Evolutionary conservation across 1,139 yeast genomes (phyloP).

Genomic region (Meyerozyma carpophila): DNA sequence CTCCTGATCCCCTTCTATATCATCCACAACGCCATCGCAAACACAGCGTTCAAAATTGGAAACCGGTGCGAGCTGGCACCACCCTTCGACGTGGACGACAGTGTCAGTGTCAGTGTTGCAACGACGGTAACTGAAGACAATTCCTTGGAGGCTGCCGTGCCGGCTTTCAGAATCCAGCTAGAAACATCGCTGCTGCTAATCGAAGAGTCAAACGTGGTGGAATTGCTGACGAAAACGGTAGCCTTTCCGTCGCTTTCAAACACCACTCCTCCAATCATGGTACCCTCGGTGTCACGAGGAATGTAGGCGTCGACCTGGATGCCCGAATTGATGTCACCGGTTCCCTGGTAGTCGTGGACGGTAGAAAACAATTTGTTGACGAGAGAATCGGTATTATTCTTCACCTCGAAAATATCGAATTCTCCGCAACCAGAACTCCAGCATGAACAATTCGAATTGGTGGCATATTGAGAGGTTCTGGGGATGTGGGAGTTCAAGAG

Average conservation of each 20-base stretch:
- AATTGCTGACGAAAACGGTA: conserved; percentile 56
- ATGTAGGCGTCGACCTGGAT: conserved; percentile 54
- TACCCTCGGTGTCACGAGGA: conserved; percentile 40
- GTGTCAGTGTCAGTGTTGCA: too few relatives aligned
- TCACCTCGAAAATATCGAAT: conserved; percentile 78
- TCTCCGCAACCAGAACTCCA: conserved; percentile 98
- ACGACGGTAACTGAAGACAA: conserved; percentile 13
- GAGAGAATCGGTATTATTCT: conserved; percentile 53
- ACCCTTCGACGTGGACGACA: not conserved
- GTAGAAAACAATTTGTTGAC: conserved; percentile 72
- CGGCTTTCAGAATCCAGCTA: conserved; percentile 28
- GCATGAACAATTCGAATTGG: conserved; percentile 79
- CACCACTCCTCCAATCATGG: conserved; percentile 67
- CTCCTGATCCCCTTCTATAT: too few relatives aligned
- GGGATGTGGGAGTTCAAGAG: conserved; percentile 90
- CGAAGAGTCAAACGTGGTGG: conserved; percentile 41
- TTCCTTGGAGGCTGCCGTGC: conserved; percentile 16
- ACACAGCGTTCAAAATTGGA: not conserved
- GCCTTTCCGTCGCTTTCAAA: conserved; percentile 59
- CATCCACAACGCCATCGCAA: not conserved
- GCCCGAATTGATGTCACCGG: conserved; percentile 43
- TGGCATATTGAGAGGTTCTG: conserved; percentile 76
- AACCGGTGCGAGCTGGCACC: not conserved
- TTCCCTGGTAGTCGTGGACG: conserved; percentile 84
- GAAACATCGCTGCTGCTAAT: conserved; percentile 29